These are phyloP conservation scores for Salix arbutifolia DNA, from an alignment of 345 rosid genomes.

Conservation along the genomic window DNA sequence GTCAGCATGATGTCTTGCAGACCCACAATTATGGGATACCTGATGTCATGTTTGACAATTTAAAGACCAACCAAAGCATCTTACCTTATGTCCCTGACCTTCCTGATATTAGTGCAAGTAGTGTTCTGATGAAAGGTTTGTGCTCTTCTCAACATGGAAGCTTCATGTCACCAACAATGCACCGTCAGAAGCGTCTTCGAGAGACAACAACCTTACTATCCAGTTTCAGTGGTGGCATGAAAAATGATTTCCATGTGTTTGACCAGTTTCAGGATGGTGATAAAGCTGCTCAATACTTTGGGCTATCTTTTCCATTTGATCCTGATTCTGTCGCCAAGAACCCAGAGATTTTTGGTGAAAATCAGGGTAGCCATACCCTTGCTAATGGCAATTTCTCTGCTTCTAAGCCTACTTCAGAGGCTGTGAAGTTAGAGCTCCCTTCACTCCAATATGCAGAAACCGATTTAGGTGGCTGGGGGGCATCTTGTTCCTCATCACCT, in stretches of 20 bases:
- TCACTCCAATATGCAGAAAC: conserved; percentile 97
- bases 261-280: conserved; percentile 49
- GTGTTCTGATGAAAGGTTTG: conserved; percentile 58
- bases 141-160: conserved; percentile 54
- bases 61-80: conserved; percentile 48
- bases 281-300: conserved; percentile 43
- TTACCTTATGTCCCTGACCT: conserved; percentile 59
- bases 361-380: conserved; percentile 74
- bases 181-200: conserved; percentile 56
- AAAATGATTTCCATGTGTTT: conserved; percentile 45
- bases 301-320: conserved; percentile 45
- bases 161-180: conserved; percentile 48
- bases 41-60: conserved; percentile 59
- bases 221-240: conserved; percentile 39
- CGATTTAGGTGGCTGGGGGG: conserved; percentile 71
- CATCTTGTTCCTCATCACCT: conserved; percentile 55
- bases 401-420: conserved; percentile 71
- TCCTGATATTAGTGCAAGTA: conserved; percentile 50
- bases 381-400: conserved; percentile 79
- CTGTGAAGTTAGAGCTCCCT: conserved; percentile 99
- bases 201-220: conserved; percentile 47
- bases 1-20: conserved; percentile 54
- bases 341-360: conserved; percentile 46
- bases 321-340: conserved; percentile 45
- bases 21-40: conserved; percentile 52